Evolutionary conservation across 345 rosid genomes (phyloP), one percentile per base, ranked within the genome.

Genomic region (Corchorus olitorius): DNA sequence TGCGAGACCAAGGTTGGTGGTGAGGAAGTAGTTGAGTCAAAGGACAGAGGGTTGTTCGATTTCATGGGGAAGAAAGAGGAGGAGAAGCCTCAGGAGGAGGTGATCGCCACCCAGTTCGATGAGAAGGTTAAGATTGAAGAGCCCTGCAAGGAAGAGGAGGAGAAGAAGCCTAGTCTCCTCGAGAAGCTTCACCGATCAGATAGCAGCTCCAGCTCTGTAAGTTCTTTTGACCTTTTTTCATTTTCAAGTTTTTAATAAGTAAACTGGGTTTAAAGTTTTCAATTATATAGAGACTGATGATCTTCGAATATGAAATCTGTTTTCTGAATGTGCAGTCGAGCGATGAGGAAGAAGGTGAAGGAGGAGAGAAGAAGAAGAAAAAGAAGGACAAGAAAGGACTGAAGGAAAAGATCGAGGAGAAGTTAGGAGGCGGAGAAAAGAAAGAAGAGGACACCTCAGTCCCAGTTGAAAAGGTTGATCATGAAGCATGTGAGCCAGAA

Each of bases 181-280:
- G 94, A 88, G 68, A 93, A 96, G 87, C 87, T 96, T 76, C 93
- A 87, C 78, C 88, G 90, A 72, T 82, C 87, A 5, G 80, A 71
- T 75, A 92, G 94, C 87, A 90, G 94, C 84, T 90, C 94, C n/a
- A 89, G 97, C 89, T 96, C 97, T 54, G 99, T 96, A 89, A 96
- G 99, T 89, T 8, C 35, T 43, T 14, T 17, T 12, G 2, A 13
- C 12, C 13, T 59, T 15, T 73, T 37, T 39, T 39, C 3, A 14
- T 13, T 39, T 39, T 27, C 3, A 22, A 6, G n/a, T 19, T 66
- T 3, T 66, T 46, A 66, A 37, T 35, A 9, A 45, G 48, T 45
- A 6, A 55, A 9, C 6, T 15, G 5, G 15, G 2, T 43, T 10
- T 15, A 15, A 3, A 59, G 27, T 8, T 4, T 59, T 59, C 7